A percentile compares a stretch with the other conserved stretches of the same genome.
phyloP scores from a whole-genome alignment of 345 rosid species.

The Hevea brasiliensis region DNA sequence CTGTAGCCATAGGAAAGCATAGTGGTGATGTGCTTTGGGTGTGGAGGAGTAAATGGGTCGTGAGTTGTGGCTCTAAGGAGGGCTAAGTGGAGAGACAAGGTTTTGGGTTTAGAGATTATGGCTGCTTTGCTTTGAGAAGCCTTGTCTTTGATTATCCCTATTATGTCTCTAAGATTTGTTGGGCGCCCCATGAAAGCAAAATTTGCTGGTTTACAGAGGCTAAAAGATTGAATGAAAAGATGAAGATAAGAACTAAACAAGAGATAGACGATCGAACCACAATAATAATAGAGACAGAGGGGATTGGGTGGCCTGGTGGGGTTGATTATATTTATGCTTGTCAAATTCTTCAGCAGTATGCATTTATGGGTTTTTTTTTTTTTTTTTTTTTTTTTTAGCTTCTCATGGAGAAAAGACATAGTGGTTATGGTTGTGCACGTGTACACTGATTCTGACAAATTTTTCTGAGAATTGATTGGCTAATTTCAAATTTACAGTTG shows the following conservation, averaged over 20 bases:
- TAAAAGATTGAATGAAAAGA: no score
- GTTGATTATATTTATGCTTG: not conserved
- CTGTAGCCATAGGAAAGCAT: constrained; percentile 66
- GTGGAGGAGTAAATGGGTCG: constrained; percentile 58
- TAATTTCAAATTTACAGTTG: no score
- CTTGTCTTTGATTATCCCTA: constrained; percentile 70
- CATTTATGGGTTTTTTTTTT: no score
- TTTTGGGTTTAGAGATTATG: constrained; percentile 42
- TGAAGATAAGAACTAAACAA: no score
- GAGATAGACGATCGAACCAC: no score
- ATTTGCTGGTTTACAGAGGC: not conserved
- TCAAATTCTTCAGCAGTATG: no score
- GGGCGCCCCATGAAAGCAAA: constrained; percentile 45
- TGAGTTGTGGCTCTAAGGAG: constrained; percentile 84
- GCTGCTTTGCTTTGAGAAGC: constrained; percentile 85
- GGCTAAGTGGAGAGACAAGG: constrained; percentile 49
- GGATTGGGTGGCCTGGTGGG: not conserved
- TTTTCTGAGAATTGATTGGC: no score
- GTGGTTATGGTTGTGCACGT: no score
- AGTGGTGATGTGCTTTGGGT: constrained; percentile 45
- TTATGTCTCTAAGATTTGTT: constrained; percentile 50
- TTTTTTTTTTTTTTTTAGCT: no score
- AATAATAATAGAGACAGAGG: not conserved
- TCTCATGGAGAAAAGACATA: no score
- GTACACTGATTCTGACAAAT: no score